These are phyloP conservation scores for Suillus weaverae DNA, from an alignment of 768 basidiomycete genomes.

Conservation along the genomic window DNA sequence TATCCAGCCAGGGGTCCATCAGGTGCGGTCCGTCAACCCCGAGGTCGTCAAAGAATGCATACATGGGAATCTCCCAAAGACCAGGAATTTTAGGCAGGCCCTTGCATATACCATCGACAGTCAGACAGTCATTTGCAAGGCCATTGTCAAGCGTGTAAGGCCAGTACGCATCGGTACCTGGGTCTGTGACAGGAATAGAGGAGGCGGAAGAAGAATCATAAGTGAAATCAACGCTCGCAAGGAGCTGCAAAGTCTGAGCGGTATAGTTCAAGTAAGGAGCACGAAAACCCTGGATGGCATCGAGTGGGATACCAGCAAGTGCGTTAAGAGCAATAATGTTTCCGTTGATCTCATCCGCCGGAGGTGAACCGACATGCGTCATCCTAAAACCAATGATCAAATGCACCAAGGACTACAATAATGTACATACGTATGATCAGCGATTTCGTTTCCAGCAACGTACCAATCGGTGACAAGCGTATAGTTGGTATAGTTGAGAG, in stretches of 20 bases:
- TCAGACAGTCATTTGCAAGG: constrained; percentile 74
- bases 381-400: constrained; percentile 35
- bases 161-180: constrained; percentile 75
- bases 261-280: constrained; percentile 74
- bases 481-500: constrained; percentile 73
- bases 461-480: constrained; percentile 78
- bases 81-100: constrained; percentile 73
- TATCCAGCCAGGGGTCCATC: constrained; percentile 84
- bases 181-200: constrained; percentile 64
- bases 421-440: constrained; percentile 64
- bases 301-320: constrained; percentile 72
- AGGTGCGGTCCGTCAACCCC: constrained; percentile 61
- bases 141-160: constrained; percentile 82
- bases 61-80: constrained; percentile 87
- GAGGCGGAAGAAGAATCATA: constrained; percentile 70
- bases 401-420: too few relatives aligned
- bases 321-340: constrained; percentile 79
- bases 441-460: constrained; percentile 82
- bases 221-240: constrained; percentile 57
- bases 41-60: constrained; percentile 65
- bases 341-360: constrained; percentile 68
- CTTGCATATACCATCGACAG: constrained; percentile 54
- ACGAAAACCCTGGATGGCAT: constrained; percentile 68
- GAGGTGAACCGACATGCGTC: constrained; percentile 71
- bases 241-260: constrained; percentile 57